phyloP scores from a whole-genome alignment of 1,139 yeast species.

The Blastobotrys indianensis region DNA sequence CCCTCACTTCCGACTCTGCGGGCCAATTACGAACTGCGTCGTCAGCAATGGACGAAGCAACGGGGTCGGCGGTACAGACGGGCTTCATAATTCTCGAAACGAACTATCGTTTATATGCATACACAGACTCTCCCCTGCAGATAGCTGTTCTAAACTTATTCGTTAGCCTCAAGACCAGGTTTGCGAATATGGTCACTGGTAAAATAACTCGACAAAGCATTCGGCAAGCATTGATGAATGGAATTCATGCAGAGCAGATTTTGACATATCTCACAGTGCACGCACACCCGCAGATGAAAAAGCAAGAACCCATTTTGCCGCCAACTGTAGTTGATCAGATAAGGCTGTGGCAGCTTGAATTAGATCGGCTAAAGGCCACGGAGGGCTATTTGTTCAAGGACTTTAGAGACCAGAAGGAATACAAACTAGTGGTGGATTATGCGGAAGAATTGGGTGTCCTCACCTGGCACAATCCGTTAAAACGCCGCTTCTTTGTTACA shows the following conservation, averaged over 20 bases:
- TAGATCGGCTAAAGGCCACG: conserved; percentile 84
- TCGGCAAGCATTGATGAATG: conserved; percentile 73
- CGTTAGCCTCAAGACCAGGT: conserved; percentile 77
- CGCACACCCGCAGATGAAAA: conserved; percentile 89
- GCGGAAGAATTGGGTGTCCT: conserved; percentile 90
- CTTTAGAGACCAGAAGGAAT: conserved; percentile 72
- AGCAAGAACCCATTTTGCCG: conserved; percentile 51
- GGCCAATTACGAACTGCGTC: conserved; percentile 28
- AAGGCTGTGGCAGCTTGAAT: conserved; percentile 89
- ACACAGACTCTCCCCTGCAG: conserved; percentile 91
- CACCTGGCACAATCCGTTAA: conserved; percentile 72
- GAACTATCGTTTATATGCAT: conserved; percentile 86
- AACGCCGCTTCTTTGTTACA: conserved; percentile 68
- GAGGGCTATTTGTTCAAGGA: conserved; percentile 88
- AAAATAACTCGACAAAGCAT: conserved; percentile 90
- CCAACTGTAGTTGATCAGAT: conserved; percentile 97
- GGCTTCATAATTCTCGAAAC: conserved; percentile 89
- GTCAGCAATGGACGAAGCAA: conserved; percentile 29
- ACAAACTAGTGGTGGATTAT: conserved; percentile 62
- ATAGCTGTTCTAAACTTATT: conserved; percentile 86
- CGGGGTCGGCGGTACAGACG: conserved; percentile 22
- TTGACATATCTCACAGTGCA: conserved; percentile 83
- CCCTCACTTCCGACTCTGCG: conserved; percentile 71
- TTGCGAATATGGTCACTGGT: conserved; percentile 89
- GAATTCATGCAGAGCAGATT: conserved; percentile 93